Evolutionary conservation across 2,329 filamentous ascomycete genomes (phyloP).

Genomic region (Zymoseptoria brevis): DNA sequence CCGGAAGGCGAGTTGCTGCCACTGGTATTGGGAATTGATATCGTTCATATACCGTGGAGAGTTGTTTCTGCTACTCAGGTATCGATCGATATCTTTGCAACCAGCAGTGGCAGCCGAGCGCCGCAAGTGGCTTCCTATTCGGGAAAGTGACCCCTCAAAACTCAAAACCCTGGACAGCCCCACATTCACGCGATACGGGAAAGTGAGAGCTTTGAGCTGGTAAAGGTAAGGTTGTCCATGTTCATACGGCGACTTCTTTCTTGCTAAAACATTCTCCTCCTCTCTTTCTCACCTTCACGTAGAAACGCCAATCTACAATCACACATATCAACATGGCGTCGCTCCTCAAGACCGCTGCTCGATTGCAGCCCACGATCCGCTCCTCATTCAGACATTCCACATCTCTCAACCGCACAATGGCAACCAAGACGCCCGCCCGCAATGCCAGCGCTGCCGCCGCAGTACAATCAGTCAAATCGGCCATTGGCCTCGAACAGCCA

Average conservation of each 20-base stretch:
- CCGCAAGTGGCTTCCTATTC: background rate
- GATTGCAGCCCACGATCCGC: slow-evolving; percentile 24
- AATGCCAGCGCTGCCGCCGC: slow-evolving; percentile 26
- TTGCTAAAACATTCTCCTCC: background rate
- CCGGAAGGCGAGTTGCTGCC: no score
- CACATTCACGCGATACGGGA: no score
- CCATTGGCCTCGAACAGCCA: slow-evolving; percentile 23
- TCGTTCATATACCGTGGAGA: no score
- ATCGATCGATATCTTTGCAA: background rate
- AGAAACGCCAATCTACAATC: background rate
- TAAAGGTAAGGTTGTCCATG: background rate
- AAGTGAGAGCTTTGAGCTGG: no score
- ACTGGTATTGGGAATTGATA: no score
- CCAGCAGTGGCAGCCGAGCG: background rate
- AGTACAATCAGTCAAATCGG: slow-evolving; percentile 14
- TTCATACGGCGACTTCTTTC: background rate
- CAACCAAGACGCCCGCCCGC: slow-evolving; percentile 26
- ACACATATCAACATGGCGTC: slow-evolving; percentile 24
- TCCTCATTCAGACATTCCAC: slow-evolving; percentile 12
- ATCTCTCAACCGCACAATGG: slow-evolving; percentile 20
- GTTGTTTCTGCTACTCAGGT: background rate
- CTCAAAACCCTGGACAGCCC: background rate
- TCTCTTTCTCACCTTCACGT: background rate
- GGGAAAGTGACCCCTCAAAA: background rate
- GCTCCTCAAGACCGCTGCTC: slow-evolving; percentile 25